Evolutionary conservation across 306 rosid genomes (phyloP).

Genomic region (Rosa rugosa): DNA sequence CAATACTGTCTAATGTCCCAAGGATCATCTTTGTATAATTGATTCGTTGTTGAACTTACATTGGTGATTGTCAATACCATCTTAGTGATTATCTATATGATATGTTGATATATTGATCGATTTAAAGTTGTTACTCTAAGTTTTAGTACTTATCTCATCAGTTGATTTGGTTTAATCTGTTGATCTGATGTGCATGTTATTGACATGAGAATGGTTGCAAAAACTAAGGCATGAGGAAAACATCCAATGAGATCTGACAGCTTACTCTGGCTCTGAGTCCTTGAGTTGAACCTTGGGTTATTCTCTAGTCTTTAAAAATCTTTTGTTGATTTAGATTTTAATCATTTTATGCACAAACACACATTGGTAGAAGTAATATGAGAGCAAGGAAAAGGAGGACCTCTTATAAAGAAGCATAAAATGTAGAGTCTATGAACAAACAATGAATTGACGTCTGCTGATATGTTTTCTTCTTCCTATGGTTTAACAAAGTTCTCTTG

Average conservation of each 20-base stretch:
- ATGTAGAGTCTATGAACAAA: neutral
- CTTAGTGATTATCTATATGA: neutral
- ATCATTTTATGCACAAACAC: neutral
- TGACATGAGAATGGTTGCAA: neutral
- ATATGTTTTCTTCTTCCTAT: neutral
- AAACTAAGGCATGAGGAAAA: neutral
- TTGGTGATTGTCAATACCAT: neutral
- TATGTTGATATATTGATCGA: neutral
- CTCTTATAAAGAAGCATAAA: neutral
- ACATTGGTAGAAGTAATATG: neutral
- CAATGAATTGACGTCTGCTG: neutral
- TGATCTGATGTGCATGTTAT: neutral
- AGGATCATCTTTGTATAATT: neutral
- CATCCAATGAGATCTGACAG: neutral
- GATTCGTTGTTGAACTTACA: neutral
- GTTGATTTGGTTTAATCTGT: neutral
- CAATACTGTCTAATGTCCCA: neutral
- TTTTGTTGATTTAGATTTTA: neutral
- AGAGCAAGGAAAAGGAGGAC: neutral
- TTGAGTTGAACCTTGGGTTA: neutral
- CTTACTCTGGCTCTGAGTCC: neutral
- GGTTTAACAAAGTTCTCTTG: neutral
- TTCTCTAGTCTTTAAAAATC: neutral
- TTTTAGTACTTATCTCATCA: neutral
- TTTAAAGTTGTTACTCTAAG: neutral